Evolutionary conservation across 208 protist genomes (phyloP).

Genomic region (Leishmania gerbilli): DNA sequence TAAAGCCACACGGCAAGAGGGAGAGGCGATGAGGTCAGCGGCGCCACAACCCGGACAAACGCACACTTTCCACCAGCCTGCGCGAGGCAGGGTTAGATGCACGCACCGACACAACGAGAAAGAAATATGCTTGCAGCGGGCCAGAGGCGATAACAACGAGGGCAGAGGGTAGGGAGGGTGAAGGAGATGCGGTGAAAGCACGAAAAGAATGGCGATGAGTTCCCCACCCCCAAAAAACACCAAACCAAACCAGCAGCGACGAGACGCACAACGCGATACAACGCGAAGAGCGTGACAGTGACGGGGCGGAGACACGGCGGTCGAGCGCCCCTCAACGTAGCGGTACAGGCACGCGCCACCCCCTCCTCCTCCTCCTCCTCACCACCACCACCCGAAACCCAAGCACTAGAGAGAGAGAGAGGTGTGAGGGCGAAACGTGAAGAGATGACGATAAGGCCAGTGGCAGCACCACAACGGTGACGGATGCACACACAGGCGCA

Average conservation of each 20-base stretch:
- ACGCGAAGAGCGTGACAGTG: background rate
- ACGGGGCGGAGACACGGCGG: background rate
- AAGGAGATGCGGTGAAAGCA: too few species aligned
- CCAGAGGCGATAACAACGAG: too few species aligned
- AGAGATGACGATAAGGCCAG: background rate
- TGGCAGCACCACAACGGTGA: background rate
- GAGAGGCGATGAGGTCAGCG: too few species aligned
- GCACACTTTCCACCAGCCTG: background rate
- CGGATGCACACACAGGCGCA: background rate
- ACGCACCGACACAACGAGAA: background rate
- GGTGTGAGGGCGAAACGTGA: background rate
- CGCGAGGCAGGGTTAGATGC: background rate
- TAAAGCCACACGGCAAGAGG: too few species aligned
- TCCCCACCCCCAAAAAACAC: too few species aligned
- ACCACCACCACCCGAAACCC: too few species aligned
- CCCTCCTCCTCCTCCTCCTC: too few species aligned
- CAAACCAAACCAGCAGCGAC: too few species aligned
- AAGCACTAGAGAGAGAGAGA: too few species aligned
- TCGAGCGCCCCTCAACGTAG: background rate
- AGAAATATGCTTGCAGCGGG: too few species aligned
- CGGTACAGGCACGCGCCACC: background rate
- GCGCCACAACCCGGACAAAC: background rate
- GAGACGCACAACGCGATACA: background rate
- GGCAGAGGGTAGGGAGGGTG: too few species aligned
- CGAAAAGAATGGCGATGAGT: too few species aligned